Evolutionary conservation across 805 yeast genomes (phyloP).

Genomic region (Zygotorulaspora sp.): DNA sequence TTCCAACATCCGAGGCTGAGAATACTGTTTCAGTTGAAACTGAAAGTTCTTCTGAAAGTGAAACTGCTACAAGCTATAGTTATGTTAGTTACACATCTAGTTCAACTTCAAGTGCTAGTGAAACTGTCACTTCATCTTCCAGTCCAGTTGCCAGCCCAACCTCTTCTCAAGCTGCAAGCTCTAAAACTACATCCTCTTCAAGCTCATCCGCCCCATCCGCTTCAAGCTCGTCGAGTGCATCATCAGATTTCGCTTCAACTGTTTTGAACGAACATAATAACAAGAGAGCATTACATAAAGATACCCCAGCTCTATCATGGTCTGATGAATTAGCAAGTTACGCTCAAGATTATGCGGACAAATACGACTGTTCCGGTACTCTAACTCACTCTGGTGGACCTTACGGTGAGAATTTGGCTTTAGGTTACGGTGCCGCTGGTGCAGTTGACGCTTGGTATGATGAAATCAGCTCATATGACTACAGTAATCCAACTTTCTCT

Average conservation of each 20-base stretch:
- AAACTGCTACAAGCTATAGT: neutral
- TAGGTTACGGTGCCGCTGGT: conserved; percentile 53
- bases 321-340: conserved; percentile 45
- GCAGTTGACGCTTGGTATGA: conserved; percentile 76
- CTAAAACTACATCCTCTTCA: conserved; percentile 11
- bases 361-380: conserved; percentile 50
- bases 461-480: conserved; percentile 55
- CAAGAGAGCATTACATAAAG: conserved; percentile 51
- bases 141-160: conserved; percentile 12
- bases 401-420: conserved; percentile 79
- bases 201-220: conserved; percentile 14
- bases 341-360: conserved; percentile 54
- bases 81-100: neutral
- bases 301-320: conserved; percentile 46
- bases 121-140: conserved; percentile 6
- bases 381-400: conserved; percentile 66
- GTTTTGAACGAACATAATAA: conserved; percentile 61
- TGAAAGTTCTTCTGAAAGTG: neutral
- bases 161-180: conserved; percentile 1
- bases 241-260: conserved; percentile 28
- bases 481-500: conserved; percentile 44
- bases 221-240: conserved; percentile 22
- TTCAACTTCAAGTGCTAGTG: neutral
- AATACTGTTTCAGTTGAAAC: neutral
- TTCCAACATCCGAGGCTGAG: conserved; percentile 4